Evolutionary conservation across 345 rosid species (phyloP), one percentile per base, ranked within the genome.

Genomic region (Hirschfeldia incana): DNA sequence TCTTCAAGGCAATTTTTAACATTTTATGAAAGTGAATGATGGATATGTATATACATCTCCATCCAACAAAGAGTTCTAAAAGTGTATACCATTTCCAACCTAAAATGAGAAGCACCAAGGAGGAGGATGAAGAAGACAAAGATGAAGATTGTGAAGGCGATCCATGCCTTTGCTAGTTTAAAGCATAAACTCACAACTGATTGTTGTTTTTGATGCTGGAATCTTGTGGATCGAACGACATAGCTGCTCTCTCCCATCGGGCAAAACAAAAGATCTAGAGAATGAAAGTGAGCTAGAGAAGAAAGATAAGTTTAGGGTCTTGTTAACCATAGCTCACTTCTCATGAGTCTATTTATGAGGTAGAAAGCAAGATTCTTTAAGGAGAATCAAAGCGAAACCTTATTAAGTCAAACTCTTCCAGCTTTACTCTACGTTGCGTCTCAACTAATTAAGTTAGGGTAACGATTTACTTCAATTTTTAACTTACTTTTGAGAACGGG

Each of bases 201-300:
- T 60, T 5, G 65, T 60, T 60, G 34, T 60, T 60, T 60, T 16
- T 28, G 65, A 28, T 28, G 33, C 26, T 70, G 80, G 34, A 27
- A 34, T 58, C 62, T 72, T 67, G 37, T 72, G 58, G 73, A 30
- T 37, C 66, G 72, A 64, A 15, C 67, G 28, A 65, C 60, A 62
- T 72, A 67, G 21, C 0, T 67, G 64, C 27, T 78, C 17, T 78
- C 73, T 60, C 63, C 29, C 77, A 78, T 78, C 62, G 37, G 44
- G 51, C 51, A 69, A 67, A 53, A 61, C 21, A 76, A 11, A 76
- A 44, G 62, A 76, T 21, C 27, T 60, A 63, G 49, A 36, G 59
- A 68, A 21, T 13, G 37, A 68, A 46, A 68, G 53, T 37, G 53
- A 37, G 30, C 5, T 66, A 66, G 70, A 37, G 9, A 21, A 39